These are phyloP conservation scores for Trichoderma reesei DNA, from an alignment of 495 filamentous ascomycete genomes.

Conservation along the genomic window DNA sequence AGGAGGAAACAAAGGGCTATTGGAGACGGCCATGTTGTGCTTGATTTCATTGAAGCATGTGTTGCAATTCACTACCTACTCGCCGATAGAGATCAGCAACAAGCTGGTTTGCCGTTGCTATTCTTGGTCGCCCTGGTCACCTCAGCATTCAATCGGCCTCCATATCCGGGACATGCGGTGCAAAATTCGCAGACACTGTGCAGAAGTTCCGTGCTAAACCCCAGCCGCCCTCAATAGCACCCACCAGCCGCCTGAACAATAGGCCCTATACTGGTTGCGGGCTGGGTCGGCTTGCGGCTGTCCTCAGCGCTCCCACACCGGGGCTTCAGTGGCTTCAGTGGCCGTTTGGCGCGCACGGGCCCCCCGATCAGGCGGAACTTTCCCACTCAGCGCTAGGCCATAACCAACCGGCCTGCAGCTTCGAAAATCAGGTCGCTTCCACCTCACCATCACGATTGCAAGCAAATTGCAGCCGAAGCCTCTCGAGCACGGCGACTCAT, in stretches of 20 bases:
- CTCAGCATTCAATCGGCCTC: too few species aligned
- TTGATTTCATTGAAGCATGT: neutral
- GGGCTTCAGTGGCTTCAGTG: too few species aligned
- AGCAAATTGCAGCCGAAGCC: neutral
- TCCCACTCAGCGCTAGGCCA: constrained; percentile 10
- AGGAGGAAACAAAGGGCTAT: neutral
- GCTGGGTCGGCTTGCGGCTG: neutral
- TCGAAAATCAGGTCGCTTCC: constrained; percentile 11
- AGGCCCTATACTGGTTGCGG: neutral
- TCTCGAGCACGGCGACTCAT: neutral
- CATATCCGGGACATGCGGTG: neutral
- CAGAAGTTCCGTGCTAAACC: neutral
- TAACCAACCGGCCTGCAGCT: constrained; percentile 6
- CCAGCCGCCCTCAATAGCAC: neutral
- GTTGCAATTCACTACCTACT: neutral
- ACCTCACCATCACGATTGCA: constrained; percentile 3
- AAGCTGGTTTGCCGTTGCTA: too few species aligned
- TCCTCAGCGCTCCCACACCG: neutral
- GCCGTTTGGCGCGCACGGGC: neutral
- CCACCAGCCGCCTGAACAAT: neutral
- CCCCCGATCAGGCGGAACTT: neutral
- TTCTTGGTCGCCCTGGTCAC: neutral
- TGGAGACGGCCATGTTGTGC: neutral
- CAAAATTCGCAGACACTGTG: neutral
- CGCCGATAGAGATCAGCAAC: neutral